These are phyloP conservation scores for Cenococcum geophilum DNA, from an alignment of 495 filamentous ascomycete genomes.

Conservation along the genomic window DNA sequence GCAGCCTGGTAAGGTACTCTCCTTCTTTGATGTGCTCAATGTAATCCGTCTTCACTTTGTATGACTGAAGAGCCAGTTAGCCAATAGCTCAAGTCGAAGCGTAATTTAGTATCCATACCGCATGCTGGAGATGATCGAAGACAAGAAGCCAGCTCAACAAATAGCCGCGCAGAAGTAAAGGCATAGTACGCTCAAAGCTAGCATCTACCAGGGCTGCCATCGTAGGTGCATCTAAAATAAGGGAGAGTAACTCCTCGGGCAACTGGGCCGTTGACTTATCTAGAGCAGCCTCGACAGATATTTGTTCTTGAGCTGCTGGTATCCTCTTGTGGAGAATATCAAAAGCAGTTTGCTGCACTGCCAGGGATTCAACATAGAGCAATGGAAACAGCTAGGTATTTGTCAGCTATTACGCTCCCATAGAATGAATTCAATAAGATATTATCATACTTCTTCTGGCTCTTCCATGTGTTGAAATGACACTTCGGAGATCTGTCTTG, in stretches of 20 bases:
- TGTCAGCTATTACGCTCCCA: background rate
- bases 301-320: constrained; percentile 67
- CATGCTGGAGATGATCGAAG: constrained; percentile 76
- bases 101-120: constrained; percentile 44
- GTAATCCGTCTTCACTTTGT: constrained; percentile 75
- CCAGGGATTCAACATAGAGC: constrained; percentile 65
- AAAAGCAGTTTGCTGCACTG: constrained; percentile 76
- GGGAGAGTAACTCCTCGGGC: constrained; percentile 45
- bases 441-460: constrained; percentile 39
- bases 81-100: background rate
- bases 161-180: constrained; percentile 58
- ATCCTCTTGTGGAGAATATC: constrained; percentile 71
- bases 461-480: constrained; percentile 51
- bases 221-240: constrained; percentile 43
- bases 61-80: constrained; percentile 46
- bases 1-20: constrained; percentile 58
- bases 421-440: background rate
- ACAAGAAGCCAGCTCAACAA: constrained; percentile 87
- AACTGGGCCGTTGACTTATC: constrained; percentile 59
- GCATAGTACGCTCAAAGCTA: constrained; percentile 47
- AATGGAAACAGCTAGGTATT: constrained; percentile 50
- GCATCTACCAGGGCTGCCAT: constrained; percentile 39
- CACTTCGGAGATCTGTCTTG: constrained; percentile 55
- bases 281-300: constrained; percentile 73
- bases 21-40: constrained; percentile 66